These are phyloP conservation scores for Pseudocercospora fijiensis DNA, from an alignment of 2,329 filamentous ascomycete genomes.

Conservation along the genomic window DNA sequence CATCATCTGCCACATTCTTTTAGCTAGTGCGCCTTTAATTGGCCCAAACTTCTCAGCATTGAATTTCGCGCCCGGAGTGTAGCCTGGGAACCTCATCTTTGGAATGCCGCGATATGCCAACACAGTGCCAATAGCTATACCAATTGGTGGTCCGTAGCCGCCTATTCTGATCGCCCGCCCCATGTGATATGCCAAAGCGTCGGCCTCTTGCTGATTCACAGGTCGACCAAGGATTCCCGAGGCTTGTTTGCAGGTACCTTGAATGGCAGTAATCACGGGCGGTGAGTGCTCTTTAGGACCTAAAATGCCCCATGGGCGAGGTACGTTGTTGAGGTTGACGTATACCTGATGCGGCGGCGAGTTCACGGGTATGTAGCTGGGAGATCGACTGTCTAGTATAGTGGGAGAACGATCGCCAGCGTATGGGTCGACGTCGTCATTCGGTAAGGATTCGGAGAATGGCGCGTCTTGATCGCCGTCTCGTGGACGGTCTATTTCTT, in stretches of 20 bases:
- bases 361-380: slow-evolving; percentile 24
- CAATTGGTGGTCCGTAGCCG: slow-evolving; percentile 42
- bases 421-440: slow-evolving; percentile 43
- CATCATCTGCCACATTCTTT: slow-evolving; percentile 35
- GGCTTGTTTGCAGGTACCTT: slow-evolving; percentile 33
- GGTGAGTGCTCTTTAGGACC: slow-evolving; percentile 35
- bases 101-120: slow-evolving; percentile 39
- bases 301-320: slow-evolving; percentile 34
- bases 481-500: slow-evolving; percentile 19
- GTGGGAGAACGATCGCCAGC: slow-evolving; percentile 40
- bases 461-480: slow-evolving; percentile 45
- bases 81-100: slow-evolving; percentile 46
- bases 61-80: slow-evolving; percentile 41
- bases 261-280: slow-evolving; percentile 36
- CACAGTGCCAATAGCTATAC: slow-evolving; percentile 36
- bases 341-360: slow-evolving; percentile 22
- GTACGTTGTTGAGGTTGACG: slow-evolving; percentile 42
- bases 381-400: slow-evolving; percentile 38
- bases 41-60: slow-evolving; percentile 39
- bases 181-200: slow-evolving; percentile 45
- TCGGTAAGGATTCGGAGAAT: slow-evolving; percentile 30
- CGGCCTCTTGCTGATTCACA: slow-evolving; percentile 44
- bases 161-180: slow-evolving; percentile 41
- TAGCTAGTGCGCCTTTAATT: slow-evolving; percentile 39
- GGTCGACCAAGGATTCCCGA: slow-evolving; percentile 39